Evolutionary conservation across 768 basidiomycete genomes (phyloP), one percentile per base, ranked within the genome.

Genomic region (Gloeostereum incarnatum): DNA sequence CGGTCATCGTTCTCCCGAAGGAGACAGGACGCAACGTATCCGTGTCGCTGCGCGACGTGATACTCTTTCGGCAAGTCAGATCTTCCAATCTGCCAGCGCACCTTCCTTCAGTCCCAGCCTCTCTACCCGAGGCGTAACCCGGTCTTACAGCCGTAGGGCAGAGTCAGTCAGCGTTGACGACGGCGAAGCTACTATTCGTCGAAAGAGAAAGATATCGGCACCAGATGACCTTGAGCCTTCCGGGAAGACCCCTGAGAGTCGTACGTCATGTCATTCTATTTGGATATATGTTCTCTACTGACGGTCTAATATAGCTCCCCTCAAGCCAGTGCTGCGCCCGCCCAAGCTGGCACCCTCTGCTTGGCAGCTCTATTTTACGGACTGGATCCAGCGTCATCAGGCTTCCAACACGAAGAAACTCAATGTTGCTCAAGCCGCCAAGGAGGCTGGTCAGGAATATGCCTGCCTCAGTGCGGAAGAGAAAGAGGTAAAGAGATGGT

Each of bases 281-380:
- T 31, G 36, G 37, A 31, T 45, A 23, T 42, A 24, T 33, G 27
- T 29, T 40, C 39, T 35, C 42, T 37, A 39, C 45, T 42, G 42
- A 40, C 7, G 16, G 30, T 47, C 43, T 52, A 55, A 51, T 55
- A 41, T 58, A 81, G 82, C 68, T 25, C 75, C 74, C 32, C 62
- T 75, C 39, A 91, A 84, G 60, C 91, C 91, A 27, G 60, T 77
- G 8, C 67, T 96, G 41, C 79, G 81, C 30, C 90, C 87, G 14
- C 91, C 91, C 34, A 91, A 92, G 64, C 72, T 91, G 49, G 88
- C 92, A 5, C 89, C 87, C 3, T 92, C 89, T 3, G 88, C 91
- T 39, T 96, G 92, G 92, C 92, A 96, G 59, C 72, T 96, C 31
- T 96, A 90, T 61, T 94, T 96, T 56, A 90, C 90, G 17, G 89